Evolutionary conservation across 345 rosid species (phyloP), one percentile per base, ranked within the genome.

Genomic region (Heritiera fomes): DNA sequence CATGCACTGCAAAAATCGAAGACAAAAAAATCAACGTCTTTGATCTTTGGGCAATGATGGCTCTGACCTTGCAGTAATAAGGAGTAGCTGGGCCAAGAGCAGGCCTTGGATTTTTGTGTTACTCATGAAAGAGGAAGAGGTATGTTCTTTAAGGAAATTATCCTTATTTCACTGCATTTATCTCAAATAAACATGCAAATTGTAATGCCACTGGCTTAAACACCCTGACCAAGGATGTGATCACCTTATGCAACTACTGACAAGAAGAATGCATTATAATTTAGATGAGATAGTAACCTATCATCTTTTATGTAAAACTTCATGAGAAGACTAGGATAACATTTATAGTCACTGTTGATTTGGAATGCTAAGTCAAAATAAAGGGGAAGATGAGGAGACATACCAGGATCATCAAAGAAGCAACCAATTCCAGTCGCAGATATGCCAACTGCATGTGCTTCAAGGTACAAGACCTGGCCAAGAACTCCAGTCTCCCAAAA

Each of bases 361-460:
- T 10, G 69, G 50, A 65, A 56, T 28, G 43, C 49, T 20, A 71
- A 2, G n/a, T 43, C 32, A 53, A 41, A 17, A 18, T 34, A 34
- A 30, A 14, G 43, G 28, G 28, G 28, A 23, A 23, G 28, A 23
- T 23, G 28, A 23, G 28, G 41, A 50, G 60, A 69, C 77, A 59
- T 86, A 91, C 95, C 90, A 23, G 98, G 94, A 85, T 94, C 97
- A 84, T 94, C 98, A 8, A 94, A 94, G 85, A 86, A 94, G 87
- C 98, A 92, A 64, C 98, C 97, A 0, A 92, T 94, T 76, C 98
- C 98, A 4, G 97, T 94, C 10, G 98, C 97, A 75, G 98, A 94
- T 52, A 94, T 84, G 75, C 94, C 98, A 83, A 92, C 67, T 7
- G 98, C 98, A 81, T 94, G 98, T 18, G 98, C 90, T 88, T 94